These are phyloP conservation scores for Ustilago tritici DNA, from an alignment of 1,284 basidiomycete species.

Conservation along the genomic window DNA sequence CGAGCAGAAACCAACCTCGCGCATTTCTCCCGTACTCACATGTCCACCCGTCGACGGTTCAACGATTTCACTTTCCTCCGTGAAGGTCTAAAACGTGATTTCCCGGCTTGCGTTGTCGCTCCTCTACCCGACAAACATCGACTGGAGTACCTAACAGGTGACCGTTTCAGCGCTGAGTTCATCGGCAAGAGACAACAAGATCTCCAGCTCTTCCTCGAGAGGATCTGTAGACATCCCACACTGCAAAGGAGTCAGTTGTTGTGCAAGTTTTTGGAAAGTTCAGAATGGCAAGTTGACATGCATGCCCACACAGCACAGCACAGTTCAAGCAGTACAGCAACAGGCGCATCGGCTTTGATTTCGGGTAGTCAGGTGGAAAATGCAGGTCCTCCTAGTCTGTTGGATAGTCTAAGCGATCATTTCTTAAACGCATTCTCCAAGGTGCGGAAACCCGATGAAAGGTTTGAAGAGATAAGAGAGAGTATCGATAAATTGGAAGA, in stretches of 20 bases:
- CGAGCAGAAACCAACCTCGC: slow-evolving; percentile 86
- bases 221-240: slow-evolving; percentile 90
- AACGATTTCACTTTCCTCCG: slow-evolving; percentile 96
- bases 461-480: slow-evolving; percentile 91
- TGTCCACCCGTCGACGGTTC: slow-evolving; percentile 84
- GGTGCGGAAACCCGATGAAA: slow-evolving; percentile 94
- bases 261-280: slow-evolving; percentile 91
- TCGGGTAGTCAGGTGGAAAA: slow-evolving; percentile 40
- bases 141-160: slow-evolving; percentile 91
- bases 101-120: slow-evolving; percentile 95
- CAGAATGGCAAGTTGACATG: slow-evolving; percentile 81
- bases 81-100: slow-evolving; percentile 88
- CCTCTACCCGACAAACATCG: slow-evolving; percentile 96
- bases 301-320: slow-evolving; percentile 61
- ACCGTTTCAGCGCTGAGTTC: slow-evolving; percentile 95
- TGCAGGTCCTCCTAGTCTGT: slow-evolving; percentile 44
- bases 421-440: slow-evolving; percentile 93
- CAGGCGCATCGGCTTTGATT: slow-evolving; percentile 20
- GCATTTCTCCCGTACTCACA: slow-evolving; percentile 77
- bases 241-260: slow-evolving; percentile 90
- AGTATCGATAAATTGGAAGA: slow-evolving; percentile 95
- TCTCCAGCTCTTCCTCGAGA: slow-evolving; percentile 90
- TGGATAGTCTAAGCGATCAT: slow-evolving; percentile 92
- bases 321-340: slow-evolving; percentile 15
- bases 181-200: slow-evolving; percentile 90